Evolutionary conservation across 495 filamentous ascomycete species (phyloP).

Genomic region (Podospora anserina): DNA sequence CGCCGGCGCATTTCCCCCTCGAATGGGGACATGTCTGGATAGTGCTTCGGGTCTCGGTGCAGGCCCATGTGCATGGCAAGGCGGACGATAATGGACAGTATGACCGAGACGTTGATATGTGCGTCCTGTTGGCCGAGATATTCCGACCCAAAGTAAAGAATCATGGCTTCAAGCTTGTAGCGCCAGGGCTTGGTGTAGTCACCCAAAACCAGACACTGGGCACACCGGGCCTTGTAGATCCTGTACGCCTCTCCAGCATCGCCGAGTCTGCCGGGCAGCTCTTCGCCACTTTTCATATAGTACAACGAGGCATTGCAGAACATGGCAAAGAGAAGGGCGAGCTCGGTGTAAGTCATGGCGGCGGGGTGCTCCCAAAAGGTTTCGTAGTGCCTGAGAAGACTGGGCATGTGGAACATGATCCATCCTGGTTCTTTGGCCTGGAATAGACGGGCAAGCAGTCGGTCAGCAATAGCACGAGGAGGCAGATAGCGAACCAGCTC

Average conservation of each 20-base stretch:
- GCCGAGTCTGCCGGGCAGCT: conserved; percentile 26
- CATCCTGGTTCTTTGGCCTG: conserved; percentile 43
- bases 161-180: conserved; percentile 42
- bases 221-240: background rate
- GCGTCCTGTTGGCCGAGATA: conserved; percentile 33
- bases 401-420: conserved; percentile 44
- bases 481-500: conserved; percentile 46
- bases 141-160: conserved; percentile 38
- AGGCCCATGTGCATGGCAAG: conserved; percentile 43
- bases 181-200: conserved; percentile 43
- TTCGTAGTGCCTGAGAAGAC: conserved; percentile 40
- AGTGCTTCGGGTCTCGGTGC: conserved; percentile 41
- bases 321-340: conserved; percentile 35
- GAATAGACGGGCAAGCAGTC: conserved; percentile 47
- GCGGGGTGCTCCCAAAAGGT: conserved; percentile 30
- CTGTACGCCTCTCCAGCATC: conserved; percentile 2
- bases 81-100: conserved; percentile 37
- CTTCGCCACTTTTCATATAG: conserved; percentile 24
- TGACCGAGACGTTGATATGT: conserved; percentile 39
- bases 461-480: conserved; percentile 40
- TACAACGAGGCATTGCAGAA: conserved; percentile 27
- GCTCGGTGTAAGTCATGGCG: conserved; percentile 23
- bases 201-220: conserved; percentile 37
- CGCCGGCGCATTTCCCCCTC: conserved; percentile 40
- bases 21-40: conserved; percentile 33